Evolutionary conservation across 2,329 filamentous ascomycete species (phyloP), one percentile per base, ranked within the genome.

Genomic region (Trichophyton schoenleinii): DNA sequence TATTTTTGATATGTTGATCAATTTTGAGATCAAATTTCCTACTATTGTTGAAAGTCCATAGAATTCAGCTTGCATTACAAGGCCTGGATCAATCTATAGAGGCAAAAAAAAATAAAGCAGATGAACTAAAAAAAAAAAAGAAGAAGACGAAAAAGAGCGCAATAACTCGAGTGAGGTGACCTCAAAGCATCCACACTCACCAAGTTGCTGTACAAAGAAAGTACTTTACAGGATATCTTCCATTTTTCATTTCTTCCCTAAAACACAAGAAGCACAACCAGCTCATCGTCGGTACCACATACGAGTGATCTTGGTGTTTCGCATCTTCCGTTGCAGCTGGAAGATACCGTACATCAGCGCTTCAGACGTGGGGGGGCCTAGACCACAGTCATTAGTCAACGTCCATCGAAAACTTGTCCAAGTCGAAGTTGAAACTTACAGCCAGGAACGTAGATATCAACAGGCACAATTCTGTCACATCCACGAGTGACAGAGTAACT

Each of bases 391-490:
- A 34, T 42, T 42, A 22, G 28, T 28, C n/a, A 58, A 15, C 11
- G 9, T 13, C 15, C 13, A 22, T 28, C 7, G n/a, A 42, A 18
- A 8, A 7, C 34, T 38, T 38, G 34, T 38, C 11, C 9, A 42
- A 42, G 6, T 13, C 34, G 20, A 15, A 9, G 34, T 31, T 18
- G 25, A 15, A 79, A 85, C 68, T 82, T 81, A 78, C 88, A 91
- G 20, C 88, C 88, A 57, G 88, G 88, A n/a, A 91, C 88, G 71
- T 91, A 91, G 58, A 91, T 83, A 73, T 91, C 88, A 64, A 91
- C 88, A n/a, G 88, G 88, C 31, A 91, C 86, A 70, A 91, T 87
- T 64, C 88, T 79, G 74, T 91, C 88, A 70, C 87, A 89, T 46
- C 88, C 87, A 63, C 88, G 82, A 60, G 87, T 85, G 60, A 91